Evolutionary conservation across 805 yeast species (phyloP).

Genomic region (Pichia rugopelliculosa): DNA sequence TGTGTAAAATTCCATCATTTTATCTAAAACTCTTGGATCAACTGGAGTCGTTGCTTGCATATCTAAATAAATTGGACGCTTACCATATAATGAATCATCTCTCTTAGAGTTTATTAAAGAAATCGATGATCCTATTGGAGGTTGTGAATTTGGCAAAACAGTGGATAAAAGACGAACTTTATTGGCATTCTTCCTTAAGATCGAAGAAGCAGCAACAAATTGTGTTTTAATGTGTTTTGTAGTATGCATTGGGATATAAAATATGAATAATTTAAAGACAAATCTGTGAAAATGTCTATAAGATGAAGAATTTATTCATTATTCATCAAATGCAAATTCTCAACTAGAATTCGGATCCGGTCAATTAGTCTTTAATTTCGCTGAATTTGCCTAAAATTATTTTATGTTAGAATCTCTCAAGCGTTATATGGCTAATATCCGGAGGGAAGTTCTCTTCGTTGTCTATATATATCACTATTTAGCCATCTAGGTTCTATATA

Average conservation of each 20-base stretch:
- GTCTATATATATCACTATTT: too few species aligned
- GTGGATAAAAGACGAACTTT: not conserved
- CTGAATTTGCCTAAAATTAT: not conserved
- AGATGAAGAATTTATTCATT: not conserved
- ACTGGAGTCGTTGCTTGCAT: slow-evolving; percentile 99
- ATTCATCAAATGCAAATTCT: not conserved
- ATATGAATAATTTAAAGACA: not conserved
- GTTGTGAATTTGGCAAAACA: slow-evolving; percentile 14
- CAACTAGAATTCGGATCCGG: not conserved
- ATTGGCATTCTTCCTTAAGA: not conserved
- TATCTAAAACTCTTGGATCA: slow-evolving; percentile 91
- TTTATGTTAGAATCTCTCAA: too few species aligned
- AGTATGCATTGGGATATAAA: not conserved
- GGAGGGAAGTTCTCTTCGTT: too few species aligned
- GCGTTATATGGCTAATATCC: too few species aligned
- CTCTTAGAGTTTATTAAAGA: slow-evolving; percentile 37
- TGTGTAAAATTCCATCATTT: slow-evolving; percentile 78
- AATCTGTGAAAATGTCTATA: too few species aligned
- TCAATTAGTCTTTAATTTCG: not conserved
- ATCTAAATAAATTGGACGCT: slow-evolving; percentile 90
- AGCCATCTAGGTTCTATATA: too few species aligned
- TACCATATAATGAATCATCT: slow-evolving; percentile 44
- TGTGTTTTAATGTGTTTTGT: not conserved
- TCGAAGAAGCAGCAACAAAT: not conserved
- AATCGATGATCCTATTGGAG: slow-evolving; percentile 43